Evolutionary conservation across 2,329 filamentous ascomycete genomes (phyloP).

Genomic region (Cryoendolithus antarcticus): DNA sequence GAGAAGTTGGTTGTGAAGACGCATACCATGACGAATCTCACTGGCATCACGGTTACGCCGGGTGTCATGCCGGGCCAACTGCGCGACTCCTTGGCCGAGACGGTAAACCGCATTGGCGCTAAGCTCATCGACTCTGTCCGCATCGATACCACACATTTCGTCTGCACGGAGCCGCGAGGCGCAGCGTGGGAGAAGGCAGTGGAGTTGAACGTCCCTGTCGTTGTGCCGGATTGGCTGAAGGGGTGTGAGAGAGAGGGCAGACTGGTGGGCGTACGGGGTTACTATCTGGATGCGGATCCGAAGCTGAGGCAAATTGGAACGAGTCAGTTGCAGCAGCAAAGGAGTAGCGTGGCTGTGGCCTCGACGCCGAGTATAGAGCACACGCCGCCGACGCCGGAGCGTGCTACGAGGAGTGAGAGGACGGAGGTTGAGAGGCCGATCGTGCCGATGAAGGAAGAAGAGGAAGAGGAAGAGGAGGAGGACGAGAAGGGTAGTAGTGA

Average conservation of each 20-base stretch:
- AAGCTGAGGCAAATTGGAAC: slow-evolving; percentile 44
- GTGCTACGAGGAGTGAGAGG: slow-evolving; percentile 9
- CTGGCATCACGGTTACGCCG: slow-evolving; percentile 86
- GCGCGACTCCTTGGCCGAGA: slow-evolving; percentile 59
- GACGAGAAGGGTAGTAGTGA: background rate
- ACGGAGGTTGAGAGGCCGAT: slow-evolving; percentile 11
- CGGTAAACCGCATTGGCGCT: slow-evolving; percentile 79
- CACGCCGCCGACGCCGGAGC: slow-evolving; percentile 39
- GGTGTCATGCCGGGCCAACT: slow-evolving; percentile 66
- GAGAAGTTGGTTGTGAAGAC: slow-evolving; percentile 78
- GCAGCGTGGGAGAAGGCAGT: slow-evolving; percentile 90
- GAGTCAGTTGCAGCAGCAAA: slow-evolving; percentile 19
- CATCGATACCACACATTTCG: slow-evolving; percentile 97
- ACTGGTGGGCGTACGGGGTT: slow-evolving; percentile 87
- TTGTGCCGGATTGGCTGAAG: slow-evolving; percentile 92
- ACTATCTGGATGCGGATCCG: slow-evolving; percentile 82
- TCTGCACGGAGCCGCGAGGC: slow-evolving; percentile 86
- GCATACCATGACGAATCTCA: slow-evolving; percentile 97
- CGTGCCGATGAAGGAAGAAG: slow-evolving; percentile 19
- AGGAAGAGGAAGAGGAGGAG: slow-evolving; percentile 21
- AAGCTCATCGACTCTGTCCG: slow-evolving; percentile 81
- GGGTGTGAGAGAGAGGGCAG: slow-evolving; percentile 89
- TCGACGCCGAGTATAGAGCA: slow-evolving; percentile 36
- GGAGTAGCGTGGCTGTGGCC: slow-evolving; percentile 17
- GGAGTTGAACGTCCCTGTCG: slow-evolving; percentile 95